These are phyloP conservation scores for Botrytis tulipae DNA, from an alignment of 2,329 filamentous ascomycete genomes.

Conservation along the genomic window DNA sequence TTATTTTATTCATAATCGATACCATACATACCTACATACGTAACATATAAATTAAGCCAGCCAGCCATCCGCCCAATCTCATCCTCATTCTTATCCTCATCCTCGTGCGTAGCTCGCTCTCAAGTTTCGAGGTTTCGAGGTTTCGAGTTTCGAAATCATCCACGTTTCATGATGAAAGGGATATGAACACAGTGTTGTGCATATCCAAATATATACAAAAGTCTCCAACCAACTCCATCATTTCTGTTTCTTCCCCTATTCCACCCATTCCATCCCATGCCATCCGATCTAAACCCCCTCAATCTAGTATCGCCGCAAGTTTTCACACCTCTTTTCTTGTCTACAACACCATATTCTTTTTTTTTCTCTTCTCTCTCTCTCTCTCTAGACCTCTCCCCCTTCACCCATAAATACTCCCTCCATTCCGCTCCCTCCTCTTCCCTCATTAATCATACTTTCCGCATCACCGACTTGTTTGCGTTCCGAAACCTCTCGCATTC, in stretches of 20 bases:
- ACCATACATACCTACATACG: too few relatives aligned
- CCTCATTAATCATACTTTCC: conserved; percentile 67
- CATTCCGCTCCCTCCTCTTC: conserved; percentile 32
- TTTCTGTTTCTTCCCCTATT: not conserved
- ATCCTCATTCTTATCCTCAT: not conserved
- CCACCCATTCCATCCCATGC: not conserved
- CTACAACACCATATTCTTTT: not conserved
- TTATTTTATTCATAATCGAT: not conserved
- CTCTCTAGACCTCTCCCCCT: conserved; percentile 37
- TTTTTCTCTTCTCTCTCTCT: not conserved
- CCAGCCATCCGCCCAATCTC: not conserved
- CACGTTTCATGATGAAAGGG: not conserved
- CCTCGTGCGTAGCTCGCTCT: not conserved
- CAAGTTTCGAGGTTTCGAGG: not conserved
- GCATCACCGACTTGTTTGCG: conserved; percentile 88
- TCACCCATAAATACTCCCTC: conserved; percentile 39
- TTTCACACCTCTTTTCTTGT: not conserved
- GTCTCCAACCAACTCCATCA: not conserved
- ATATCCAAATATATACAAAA: conserved; percentile 15
- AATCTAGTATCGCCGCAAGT: conserved; percentile 3
- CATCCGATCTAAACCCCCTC: not conserved
- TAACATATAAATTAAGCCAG: not conserved
- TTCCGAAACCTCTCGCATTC: conserved; percentile 70
- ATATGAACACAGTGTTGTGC: not conserved
- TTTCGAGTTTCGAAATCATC: not conserved